Evolutionary conservation across 306 rosid species (phyloP).

Genomic region (Sindora glabra): DNA sequence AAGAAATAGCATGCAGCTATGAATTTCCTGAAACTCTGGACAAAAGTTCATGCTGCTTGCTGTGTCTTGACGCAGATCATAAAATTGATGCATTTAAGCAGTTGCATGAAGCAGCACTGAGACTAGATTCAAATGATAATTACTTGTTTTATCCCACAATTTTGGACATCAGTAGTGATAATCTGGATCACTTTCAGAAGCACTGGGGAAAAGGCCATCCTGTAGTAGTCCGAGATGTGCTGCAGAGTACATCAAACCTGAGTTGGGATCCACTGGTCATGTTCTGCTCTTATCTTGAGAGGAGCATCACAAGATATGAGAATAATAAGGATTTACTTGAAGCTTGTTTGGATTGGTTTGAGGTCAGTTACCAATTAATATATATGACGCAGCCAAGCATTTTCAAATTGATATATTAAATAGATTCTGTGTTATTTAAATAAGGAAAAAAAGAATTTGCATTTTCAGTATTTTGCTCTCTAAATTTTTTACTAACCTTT

Average conservation of each 20-base stretch:
- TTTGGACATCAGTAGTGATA: constrained; percentile 42
- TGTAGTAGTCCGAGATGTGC: constrained; percentile 63
- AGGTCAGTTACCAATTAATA: constrained; percentile 53
- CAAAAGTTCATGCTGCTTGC: constrained; percentile 52
- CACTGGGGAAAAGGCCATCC: constrained; percentile 98
- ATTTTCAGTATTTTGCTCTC: not conserved
- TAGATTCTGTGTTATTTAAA: too few relatives aligned
- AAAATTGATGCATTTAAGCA: constrained; percentile 35
- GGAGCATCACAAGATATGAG: constrained; percentile 64
- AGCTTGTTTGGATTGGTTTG: constrained; percentile 92
- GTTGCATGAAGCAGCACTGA: constrained; percentile 57
- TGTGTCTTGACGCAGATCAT: constrained; percentile 53
- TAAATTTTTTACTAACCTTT: not conserved
- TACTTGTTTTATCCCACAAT: constrained; percentile 59
- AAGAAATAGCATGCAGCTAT: constrained; percentile 97
- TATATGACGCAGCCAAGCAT: not conserved
- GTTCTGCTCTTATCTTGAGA: constrained; percentile 81
- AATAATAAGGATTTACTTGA: constrained; percentile 50
- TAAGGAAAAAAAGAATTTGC: too few relatives aligned
- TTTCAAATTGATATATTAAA: not conserved
- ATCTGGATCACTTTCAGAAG: constrained; percentile 87
- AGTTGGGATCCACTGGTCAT: constrained; percentile 84
- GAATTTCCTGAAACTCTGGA: constrained; percentile 87
- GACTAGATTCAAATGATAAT: constrained; percentile 75
- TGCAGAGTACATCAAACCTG: constrained; percentile 44